A percentile compares a stretch with the other conserved stretches of the same genome.
Evolutionary conservation across 164 flowering plant species (phyloP).

Genomic region (Aristolochia fimbriata): DNA sequence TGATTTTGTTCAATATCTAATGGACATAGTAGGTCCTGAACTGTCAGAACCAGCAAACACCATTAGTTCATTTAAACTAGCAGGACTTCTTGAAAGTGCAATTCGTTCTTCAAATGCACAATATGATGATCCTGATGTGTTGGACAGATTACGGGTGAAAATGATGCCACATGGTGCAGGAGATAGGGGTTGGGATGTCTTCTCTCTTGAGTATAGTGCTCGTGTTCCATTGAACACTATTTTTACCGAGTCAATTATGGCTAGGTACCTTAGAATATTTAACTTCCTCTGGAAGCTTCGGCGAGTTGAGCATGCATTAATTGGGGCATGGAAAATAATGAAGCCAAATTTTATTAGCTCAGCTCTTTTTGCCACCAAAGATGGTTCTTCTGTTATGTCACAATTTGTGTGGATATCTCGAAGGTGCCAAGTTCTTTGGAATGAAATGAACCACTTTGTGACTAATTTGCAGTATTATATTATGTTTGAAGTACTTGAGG

Average conservation of each 20-base stretch:
- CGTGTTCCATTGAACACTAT: slow-evolving; percentile 85
- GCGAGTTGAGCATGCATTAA: slow-evolving; percentile 94
- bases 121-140: slow-evolving; percentile 84
- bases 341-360: slow-evolving; percentile 92
- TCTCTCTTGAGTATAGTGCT: slow-evolving; percentile 92
- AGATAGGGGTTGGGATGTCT: slow-evolving; percentile 99
- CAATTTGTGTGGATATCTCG: slow-evolving; percentile 63
- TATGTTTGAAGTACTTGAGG: slow-evolving; percentile 99
- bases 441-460: slow-evolving; percentile 97
- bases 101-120: slow-evolving; percentile 95
- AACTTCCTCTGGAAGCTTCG: slow-evolving; percentile 98
- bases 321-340: slow-evolving; percentile 94
- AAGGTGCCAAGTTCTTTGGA: slow-evolving; percentile 95
- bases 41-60: slow-evolving; percentile 97
- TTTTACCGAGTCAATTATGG: slow-evolving; percentile 90
- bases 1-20: slow-evolving; percentile 95
- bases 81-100: slow-evolving; percentile 91
- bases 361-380: slow-evolving; percentile 51
- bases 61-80: slow-evolving; percentile 83
- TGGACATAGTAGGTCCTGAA: slow-evolving; percentile 93
- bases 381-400: slow-evolving; percentile 42
- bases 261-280: slow-evolving; percentile 74
- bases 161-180: slow-evolving; percentile 95
- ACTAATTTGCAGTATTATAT: slow-evolving; percentile 94
- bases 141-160: slow-evolving; percentile 89